Evolutionary conservation across 2,329 filamentous ascomycete genomes (phyloP).

Genomic region (Lachnellula cervina): DNA sequence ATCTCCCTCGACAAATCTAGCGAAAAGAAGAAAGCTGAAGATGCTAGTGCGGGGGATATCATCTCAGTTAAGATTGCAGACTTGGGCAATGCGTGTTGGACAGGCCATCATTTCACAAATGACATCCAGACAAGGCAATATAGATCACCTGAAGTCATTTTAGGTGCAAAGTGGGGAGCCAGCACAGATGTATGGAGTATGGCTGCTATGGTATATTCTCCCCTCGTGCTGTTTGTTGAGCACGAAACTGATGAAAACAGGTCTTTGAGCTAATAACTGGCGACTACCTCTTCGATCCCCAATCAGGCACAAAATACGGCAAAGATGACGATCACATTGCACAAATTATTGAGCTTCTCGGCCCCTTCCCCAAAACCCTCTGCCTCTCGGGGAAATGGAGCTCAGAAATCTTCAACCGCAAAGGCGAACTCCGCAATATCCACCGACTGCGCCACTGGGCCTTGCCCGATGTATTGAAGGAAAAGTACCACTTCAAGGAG

Average conservation of each 20-base stretch:
- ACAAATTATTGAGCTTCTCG: slow-evolving; percentile 95
- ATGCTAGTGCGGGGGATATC: slow-evolving; percentile 44
- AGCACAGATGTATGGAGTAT: slow-evolving; percentile 99
- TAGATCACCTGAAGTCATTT: slow-evolving; percentile 91
- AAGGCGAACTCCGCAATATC: slow-evolving; percentile 95
- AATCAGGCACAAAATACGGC: slow-evolving; percentile 97
- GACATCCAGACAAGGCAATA: slow-evolving; percentile 99
- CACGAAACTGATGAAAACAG: slow-evolving; percentile 42
- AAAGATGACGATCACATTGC: slow-evolving; percentile 99
- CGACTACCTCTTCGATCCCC: slow-evolving; percentile 96
- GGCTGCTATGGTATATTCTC: slow-evolving; percentile 87
- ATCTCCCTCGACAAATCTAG: slow-evolving; percentile 81
- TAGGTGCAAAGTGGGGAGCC: slow-evolving; percentile 97
- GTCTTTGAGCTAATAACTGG: slow-evolving; percentile 97
- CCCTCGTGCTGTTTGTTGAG: neutral
- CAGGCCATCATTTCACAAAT: slow-evolving; percentile 97
- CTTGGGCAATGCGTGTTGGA: slow-evolving; percentile 97
- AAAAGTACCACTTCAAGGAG: slow-evolving; percentile 93
- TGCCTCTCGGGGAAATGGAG: slow-evolving; percentile 95
- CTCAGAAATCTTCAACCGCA: slow-evolving; percentile 97
- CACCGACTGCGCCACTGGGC: slow-evolving; percentile 96
- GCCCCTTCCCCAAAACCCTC: slow-evolving; percentile 85
- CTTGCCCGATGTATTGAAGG: slow-evolving; percentile 81
- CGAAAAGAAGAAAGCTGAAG: slow-evolving; percentile 60
- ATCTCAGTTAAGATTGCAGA: slow-evolving; percentile 99